Percentiles rank a stretch among this genome's conserved stretches.
Evolutionary conservation across 257 asterid species (phyloP).

Genomic region (Nicotiana paniculata): DNA sequence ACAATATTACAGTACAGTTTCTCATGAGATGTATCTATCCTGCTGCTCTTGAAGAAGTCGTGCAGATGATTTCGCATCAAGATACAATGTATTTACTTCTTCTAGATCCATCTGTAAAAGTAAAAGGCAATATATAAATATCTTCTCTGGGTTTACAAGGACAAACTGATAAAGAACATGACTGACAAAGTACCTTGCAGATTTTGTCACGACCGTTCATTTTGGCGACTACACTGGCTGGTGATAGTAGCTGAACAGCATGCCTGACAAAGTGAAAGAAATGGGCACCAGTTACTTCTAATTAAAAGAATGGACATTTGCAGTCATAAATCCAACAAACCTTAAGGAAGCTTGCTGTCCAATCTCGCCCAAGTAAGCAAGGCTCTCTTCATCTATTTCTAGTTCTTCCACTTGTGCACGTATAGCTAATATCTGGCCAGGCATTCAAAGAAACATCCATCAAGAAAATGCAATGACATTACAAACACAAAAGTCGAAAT

Average conservation of each 20-base stretch:
- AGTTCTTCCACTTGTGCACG: constrained; percentile 96
- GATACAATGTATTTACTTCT: constrained; percentile 71
- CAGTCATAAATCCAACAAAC: constrained; percentile 18
- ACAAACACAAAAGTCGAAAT: background rate
- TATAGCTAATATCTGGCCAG: constrained; percentile 72
- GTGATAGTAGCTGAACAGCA: constrained; percentile 80
- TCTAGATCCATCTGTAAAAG: constrained; percentile 77
- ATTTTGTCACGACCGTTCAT: constrained; percentile 81
- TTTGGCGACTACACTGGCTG: constrained; percentile 79
- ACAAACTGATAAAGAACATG: background rate
- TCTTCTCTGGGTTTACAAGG: background rate
- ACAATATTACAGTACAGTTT: background rate
- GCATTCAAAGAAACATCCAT: constrained; percentile 1
- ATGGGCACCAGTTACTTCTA: background rate
- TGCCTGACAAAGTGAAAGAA: constrained; percentile 42
- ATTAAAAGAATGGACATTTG: background rate
- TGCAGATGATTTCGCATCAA: constrained; percentile 85
- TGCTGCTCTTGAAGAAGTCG: constrained; percentile 93
- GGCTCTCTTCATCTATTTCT: constrained; percentile 77
- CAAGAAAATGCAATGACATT: background rate
- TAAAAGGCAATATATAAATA: background rate
- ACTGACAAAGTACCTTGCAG: constrained; percentile 62
- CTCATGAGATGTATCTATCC: constrained; percentile 75
- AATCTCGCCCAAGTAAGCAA: constrained; percentile 82
- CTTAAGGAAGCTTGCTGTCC: constrained; percentile 84